A percentile compares a stretch with the other conserved stretches of the same genome.
These are phyloP conservation scores for Rhypophila decipiens DNA, from an alignment of 495 filamentous ascomycete species.

Conservation along the genomic window DNA sequence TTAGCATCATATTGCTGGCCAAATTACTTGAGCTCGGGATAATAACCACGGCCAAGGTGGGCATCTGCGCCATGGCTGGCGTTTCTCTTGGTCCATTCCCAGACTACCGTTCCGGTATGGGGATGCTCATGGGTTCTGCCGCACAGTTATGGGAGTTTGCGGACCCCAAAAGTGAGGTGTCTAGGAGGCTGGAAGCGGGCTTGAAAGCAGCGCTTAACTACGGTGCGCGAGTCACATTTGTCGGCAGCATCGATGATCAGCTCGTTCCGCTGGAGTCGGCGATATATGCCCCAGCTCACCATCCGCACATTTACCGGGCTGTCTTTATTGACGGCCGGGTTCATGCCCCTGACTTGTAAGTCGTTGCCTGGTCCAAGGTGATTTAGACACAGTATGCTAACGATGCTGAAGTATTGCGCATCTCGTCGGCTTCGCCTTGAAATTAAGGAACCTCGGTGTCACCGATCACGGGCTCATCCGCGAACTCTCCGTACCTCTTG, in stretches of 20 bases:
- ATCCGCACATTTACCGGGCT: constrained; percentile 88
- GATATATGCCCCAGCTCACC: constrained; percentile 70
- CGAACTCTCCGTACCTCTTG: constrained; percentile 81
- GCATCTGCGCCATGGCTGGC: constrained; percentile 89
- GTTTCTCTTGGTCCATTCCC: constrained; percentile 89
- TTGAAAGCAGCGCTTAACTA: constrained; percentile 65
- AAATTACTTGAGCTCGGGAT: constrained; percentile 79
- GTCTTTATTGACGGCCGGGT: constrained; percentile 92
- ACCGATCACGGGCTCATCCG: constrained; percentile 89
- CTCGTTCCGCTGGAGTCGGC: constrained; percentile 85
- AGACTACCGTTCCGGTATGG: constrained; percentile 73
- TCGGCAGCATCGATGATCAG: constrained; percentile 95
- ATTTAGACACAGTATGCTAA: too few relatives aligned
- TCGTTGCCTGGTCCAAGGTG: background rate
- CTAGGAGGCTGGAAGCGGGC: constrained; percentile 70
- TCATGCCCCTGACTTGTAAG: constrained; percentile 86
- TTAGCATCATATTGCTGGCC: constrained; percentile 86
- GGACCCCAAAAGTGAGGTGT: constrained; percentile 68
- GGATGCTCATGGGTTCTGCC: constrained; percentile 73
- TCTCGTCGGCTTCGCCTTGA: constrained; percentile 86
- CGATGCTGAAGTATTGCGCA: constrained; percentile 61
- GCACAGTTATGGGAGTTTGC: constrained; percentile 92
- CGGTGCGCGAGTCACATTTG: constrained; percentile 74
- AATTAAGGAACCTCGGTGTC: constrained; percentile 86
- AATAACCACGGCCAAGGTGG: constrained; percentile 61